A percentile compares a stretch with the other conserved stretches of the same genome.
Conservation (phyloP, 2,329 filamentous ascomycete species). For the Neofusicoccum sp. region DNA sequence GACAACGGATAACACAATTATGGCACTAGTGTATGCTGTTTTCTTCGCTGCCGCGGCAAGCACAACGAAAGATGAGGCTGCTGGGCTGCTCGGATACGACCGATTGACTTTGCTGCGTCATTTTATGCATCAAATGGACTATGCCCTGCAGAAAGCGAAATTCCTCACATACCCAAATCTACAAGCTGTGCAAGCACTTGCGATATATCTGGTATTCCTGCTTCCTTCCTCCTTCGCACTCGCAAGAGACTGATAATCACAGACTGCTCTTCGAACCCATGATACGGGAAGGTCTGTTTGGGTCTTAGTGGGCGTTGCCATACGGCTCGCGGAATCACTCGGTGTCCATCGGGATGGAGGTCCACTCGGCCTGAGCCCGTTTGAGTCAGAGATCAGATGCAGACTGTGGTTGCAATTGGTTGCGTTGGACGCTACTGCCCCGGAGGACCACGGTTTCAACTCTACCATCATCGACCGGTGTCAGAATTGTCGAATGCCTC, state of each 20-base stretch:
- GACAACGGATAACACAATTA: background rate
- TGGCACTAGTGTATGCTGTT: background rate
- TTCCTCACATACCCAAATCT: background rate
- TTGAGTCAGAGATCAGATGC: constrained; percentile 1
- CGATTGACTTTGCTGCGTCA: background rate
- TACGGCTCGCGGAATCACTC: background rate
- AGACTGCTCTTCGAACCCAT: constrained; percentile 6
- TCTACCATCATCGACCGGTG: background rate
- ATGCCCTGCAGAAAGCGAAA: background rate
- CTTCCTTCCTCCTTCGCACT: background rate
- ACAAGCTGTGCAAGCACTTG: background rate
- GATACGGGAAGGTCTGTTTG: background rate
- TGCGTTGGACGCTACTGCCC: background rate
- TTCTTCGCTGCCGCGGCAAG: background rate
- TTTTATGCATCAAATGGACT: constrained; percentile 2
- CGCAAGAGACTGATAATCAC: background rate
- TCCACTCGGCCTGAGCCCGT: background rate
- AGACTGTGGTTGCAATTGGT: constrained; percentile 8
- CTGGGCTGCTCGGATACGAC: background rate
- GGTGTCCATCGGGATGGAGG: background rate
- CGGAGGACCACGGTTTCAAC: background rate
- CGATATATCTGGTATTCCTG: background rate
- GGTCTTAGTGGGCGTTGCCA: background rate
- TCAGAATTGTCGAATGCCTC: constrained; percentile 35
- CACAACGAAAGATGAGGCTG: background rate